These are phyloP conservation scores for Shiraia sp. DNA, from an alignment of 2,329 filamentous ascomycete genomes.

Conservation along the genomic window DNA sequence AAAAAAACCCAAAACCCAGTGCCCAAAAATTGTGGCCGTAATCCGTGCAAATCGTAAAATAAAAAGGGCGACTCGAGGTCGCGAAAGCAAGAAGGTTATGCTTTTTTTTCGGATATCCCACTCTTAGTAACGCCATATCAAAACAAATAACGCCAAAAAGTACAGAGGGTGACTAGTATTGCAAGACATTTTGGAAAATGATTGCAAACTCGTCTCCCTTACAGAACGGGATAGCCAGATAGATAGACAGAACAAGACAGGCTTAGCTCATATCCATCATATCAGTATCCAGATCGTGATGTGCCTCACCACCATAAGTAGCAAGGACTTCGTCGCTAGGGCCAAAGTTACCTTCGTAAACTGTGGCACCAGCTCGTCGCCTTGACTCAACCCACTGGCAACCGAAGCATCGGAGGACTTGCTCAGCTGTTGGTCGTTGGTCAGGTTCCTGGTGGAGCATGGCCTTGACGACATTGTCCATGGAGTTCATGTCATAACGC, in stretches of 20 bases:
- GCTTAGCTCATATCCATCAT: slow-evolving; percentile 61
- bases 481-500: slow-evolving; percentile 68
- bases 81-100: slow-evolving; percentile 5
- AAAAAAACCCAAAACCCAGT: slow-evolving; percentile 7
- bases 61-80: slow-evolving; percentile 1
- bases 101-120: slow-evolving; percentile 11
- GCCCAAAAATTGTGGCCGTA: slow-evolving; percentile 9
- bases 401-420: slow-evolving; percentile 73
- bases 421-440: slow-evolving; percentile 72
- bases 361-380: slow-evolving; percentile 83
- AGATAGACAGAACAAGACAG: not conserved
- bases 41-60: slow-evolving; percentile 6
- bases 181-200: slow-evolving; percentile 13
- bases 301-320: slow-evolving; percentile 48
- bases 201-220: slow-evolving; percentile 12
- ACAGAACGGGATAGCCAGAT: slow-evolving; percentile 6
- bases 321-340: slow-evolving; percentile 67
- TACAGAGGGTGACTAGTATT: slow-evolving; percentile 5
- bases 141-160: slow-evolving; percentile 13
- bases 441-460: slow-evolving; percentile 81
- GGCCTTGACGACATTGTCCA: slow-evolving; percentile 82
- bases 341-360: slow-evolving; percentile 96
- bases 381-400: slow-evolving; percentile 79
- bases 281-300: slow-evolving; percentile 49
- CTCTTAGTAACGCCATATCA: slow-evolving; percentile 18